Percentiles rank a stretch among this genome's conserved stretches.
These are phyloP conservation scores for Mycena belliarum DNA, from an alignment of 768 basidiomycete genomes.

Conservation along the genomic window DNA sequence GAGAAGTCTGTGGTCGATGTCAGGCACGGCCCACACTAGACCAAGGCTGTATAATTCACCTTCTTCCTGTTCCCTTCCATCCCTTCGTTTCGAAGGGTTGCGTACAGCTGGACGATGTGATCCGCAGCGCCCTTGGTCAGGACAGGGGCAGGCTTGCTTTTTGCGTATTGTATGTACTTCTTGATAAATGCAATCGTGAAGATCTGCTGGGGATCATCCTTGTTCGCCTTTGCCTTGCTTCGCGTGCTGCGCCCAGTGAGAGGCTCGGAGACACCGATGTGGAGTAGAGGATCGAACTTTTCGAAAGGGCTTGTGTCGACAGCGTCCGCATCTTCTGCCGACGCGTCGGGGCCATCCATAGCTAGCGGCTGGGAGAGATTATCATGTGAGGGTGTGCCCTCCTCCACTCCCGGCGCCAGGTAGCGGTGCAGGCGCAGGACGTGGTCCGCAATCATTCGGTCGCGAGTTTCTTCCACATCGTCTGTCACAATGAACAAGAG, in stretches of 20 bases:
- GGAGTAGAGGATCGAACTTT: conserved; percentile 94
- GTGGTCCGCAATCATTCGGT: conserved; percentile 95
- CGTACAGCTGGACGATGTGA: conserved; percentile 90
- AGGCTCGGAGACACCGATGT: conserved; percentile 69
- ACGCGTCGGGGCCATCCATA: conserved; percentile 74
- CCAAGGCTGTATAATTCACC: conserved; percentile 40
- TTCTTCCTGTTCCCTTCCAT: conserved; percentile 87
- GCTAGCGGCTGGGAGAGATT: conserved; percentile 85
- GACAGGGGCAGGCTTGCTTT: conserved; percentile 80
- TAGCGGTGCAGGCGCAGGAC: conserved; percentile 97
- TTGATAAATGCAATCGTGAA: conserved; percentile 94
- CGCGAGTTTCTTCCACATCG: conserved; percentile 93
- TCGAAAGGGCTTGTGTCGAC: conserved; percentile 84
- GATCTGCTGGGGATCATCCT: conserved; percentile 75
- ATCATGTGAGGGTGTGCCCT: conserved; percentile 90
- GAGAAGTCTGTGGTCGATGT: conserved; percentile 76
- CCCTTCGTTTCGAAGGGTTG: conserved; percentile 88
- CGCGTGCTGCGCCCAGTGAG: conserved; percentile 54
- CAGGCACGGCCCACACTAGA: conserved; percentile 15
- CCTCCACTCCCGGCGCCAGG: conserved; percentile 93
- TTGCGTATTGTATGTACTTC: conserved; percentile 98
- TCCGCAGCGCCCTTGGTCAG: conserved; percentile 94
- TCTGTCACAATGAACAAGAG: conserved; percentile 97
- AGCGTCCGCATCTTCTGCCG: conserved; percentile 52
- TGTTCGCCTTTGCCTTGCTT: conserved; percentile 37